Base-by-base conservation (phyloP, 1,284 basidiomycete genomes). In the Cystobasidiaceae sp. region DNA sequence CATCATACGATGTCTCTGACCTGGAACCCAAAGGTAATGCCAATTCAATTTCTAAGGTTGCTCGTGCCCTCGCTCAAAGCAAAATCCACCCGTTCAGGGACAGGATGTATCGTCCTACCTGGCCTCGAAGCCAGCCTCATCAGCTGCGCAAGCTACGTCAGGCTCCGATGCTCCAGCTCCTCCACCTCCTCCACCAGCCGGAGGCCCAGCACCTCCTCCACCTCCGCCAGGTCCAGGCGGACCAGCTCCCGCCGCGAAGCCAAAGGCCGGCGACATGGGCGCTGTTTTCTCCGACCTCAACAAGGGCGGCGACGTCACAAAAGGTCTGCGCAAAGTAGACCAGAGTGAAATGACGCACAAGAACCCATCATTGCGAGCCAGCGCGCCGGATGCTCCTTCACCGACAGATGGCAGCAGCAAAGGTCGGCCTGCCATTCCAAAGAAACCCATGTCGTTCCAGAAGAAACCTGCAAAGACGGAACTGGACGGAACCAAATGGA, bases 261-360 rank as follows among this genome's bases (percentile, higher is more conserved):
- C 4, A 68, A 81, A 13, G 69, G 81, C 0, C n/a, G 79, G 77
- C 13, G 89, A 90, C 21, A 84, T 87, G 64, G 85, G 85, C 13
- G 90, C 91, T 4, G 89, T 99, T n/a, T 94, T 99, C 68, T 88
- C 90, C 0, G 85, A 92, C 68, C 80, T 99, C 58, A 97, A 97
- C 76, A 84, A 88, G 65, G 94, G 96, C 13, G 89, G 86, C 67
- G 86, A 87, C 15, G 86, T 98, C 61, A 97, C 94, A 7, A 90
- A 88, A 72, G 86, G 89, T 6, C 77, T 99, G 71, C 86, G 88
- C 72, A 97, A 96, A 77, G 96, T 99, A 19, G 91, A 96, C 76
- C 85, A 87, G 78, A 93, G 89, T 71, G 86, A 97, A 77, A 94
- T 94, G 93, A 97, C 93, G 6, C 96, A 99, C 81, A 97, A 99